Evolutionary conservation across 2,329 filamentous ascomycete species (phyloP).

Genomic region (Myriosclerotinia duriaeana): DNA sequence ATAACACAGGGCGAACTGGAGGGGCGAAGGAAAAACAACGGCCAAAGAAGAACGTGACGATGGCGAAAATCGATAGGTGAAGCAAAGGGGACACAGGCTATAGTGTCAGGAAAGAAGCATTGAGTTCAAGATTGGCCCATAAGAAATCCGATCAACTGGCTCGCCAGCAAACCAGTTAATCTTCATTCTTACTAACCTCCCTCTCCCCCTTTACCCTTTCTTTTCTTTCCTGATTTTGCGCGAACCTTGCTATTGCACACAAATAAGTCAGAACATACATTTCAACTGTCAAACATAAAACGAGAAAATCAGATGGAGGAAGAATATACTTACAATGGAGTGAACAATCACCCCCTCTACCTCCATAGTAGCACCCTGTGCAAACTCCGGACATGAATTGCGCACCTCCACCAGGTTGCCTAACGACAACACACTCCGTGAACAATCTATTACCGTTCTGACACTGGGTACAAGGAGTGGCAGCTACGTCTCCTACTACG

Average conservation of each 20-base stretch:
- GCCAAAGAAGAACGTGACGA: neutral
- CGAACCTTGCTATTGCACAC: neutral
- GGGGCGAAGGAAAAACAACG: neutral
- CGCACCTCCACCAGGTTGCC: no score
- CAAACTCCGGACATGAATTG: neutral
- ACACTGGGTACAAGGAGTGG: neutral
- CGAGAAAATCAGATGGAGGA: no score
- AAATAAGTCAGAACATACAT: neutral
- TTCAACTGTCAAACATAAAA: no score
- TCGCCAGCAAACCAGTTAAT: neutral
- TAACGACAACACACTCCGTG: neutral
- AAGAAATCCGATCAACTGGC: neutral
- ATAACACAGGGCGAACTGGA: neutral
- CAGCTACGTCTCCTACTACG: neutral
- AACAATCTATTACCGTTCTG: neutral
- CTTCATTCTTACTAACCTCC: neutral
- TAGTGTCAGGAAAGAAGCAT: no score
- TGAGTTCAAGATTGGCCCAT: neutral
- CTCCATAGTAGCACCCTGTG: neutral
- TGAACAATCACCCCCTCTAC: neutral
- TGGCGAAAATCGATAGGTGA: no score
- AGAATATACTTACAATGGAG: neutral
- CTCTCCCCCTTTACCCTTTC: neutral
- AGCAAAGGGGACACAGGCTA: no score
- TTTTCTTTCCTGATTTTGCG: accelerated